Base-by-base conservation (phyloP, 2,329 filamentous ascomycete genomes). In the Fusarium buxicola region DNA sequence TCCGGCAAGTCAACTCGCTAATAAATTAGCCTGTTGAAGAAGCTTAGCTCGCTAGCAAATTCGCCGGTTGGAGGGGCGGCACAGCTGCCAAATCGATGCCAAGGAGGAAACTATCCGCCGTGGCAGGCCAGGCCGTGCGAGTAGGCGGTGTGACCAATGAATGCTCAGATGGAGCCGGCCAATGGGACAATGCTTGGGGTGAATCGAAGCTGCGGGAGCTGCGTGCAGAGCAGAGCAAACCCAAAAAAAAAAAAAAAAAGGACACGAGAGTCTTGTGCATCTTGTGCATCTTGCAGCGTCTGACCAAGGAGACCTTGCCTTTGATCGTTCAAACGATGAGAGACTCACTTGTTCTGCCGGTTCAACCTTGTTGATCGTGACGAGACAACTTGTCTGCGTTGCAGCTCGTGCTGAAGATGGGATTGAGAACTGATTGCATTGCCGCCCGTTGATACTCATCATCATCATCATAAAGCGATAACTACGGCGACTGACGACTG, bases 81-180 rank as follows among this genome's bases (percentile, higher is more conserved):
- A 39, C 13, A 30, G 25, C 5, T 38, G 35, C 32, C 34, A 18
- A 18, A 30, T 16, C 15, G 32, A 47, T 27, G 34, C 24, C 31
- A 25, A 25, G 18, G 34, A 18, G 18, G 27, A 27, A 48, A 47
- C 5, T 34, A 16, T 30, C 16, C 13, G 13, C 25, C 12, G 34
- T 39, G 5, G 16, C 25, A 48, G 34, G 45, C 34, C 45, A 48
- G 34, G 45, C 34, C 45, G 25, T 48, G 34, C 25, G 35, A 40
- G 38, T 18, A 31, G 15, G 30, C 21, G 43, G 21, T 40, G 46
- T 41, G 46, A 28, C 46, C 46, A 41, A 27, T 49, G 16, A 24
- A 11, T 16, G 18, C n/a, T 15, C 7, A 30, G 25, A 39, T 12
- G 27, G 18, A 10, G 34, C 16, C 6, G 25, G 30, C 32, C 43